Evolutionary conservation across 176 grass and related monocot genomes (phyloP).

Genomic region (Paspalum vaginatum): DNA sequence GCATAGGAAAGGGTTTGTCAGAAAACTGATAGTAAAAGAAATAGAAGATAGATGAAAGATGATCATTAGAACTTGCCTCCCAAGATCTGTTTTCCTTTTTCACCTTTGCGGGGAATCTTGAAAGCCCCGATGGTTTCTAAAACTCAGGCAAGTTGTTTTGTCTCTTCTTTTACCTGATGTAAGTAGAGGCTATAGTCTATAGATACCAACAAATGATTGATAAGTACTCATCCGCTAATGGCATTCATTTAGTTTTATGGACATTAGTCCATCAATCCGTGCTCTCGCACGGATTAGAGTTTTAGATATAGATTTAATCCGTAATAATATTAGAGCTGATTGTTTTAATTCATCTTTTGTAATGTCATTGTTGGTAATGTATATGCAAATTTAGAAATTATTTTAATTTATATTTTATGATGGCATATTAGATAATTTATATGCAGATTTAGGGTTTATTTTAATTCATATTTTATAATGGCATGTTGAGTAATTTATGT

Average conservation of each 20-base stretch:
- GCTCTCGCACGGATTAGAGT: too few relatives aligned
- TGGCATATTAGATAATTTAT: too few relatives aligned
- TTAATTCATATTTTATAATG: too few relatives aligned
- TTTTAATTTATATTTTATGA: too few relatives aligned
- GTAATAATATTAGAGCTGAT: too few relatives aligned
- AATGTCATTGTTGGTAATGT: too few relatives aligned
- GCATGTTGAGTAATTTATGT: too few relatives aligned
- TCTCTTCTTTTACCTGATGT: slow-evolving; percentile 87
- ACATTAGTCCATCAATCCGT: too few relatives aligned
- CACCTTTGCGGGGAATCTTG: slow-evolving; percentile 56
- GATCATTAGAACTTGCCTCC: slow-evolving; percentile 63
- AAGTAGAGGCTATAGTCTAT: slow-evolving; percentile 16
- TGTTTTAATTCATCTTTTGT: too few relatives aligned
- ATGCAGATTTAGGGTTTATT: too few relatives aligned
- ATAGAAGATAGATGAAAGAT: background rate
- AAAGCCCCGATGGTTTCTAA: slow-evolving; percentile 67
- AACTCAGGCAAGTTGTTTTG: slow-evolving; percentile 76
- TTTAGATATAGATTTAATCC: too few relatives aligned
- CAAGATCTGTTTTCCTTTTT: slow-evolving; percentile 85
- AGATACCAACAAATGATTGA: background rate
- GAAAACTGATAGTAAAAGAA: background rate
- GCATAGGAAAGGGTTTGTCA: background rate
- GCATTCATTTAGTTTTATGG: background rate
- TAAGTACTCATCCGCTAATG: background rate
- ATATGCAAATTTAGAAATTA: too few relatives aligned